Evolutionary conservation across 1,139 yeast genomes (phyloP).

Genomic region (Hansenula anomala): DNA sequence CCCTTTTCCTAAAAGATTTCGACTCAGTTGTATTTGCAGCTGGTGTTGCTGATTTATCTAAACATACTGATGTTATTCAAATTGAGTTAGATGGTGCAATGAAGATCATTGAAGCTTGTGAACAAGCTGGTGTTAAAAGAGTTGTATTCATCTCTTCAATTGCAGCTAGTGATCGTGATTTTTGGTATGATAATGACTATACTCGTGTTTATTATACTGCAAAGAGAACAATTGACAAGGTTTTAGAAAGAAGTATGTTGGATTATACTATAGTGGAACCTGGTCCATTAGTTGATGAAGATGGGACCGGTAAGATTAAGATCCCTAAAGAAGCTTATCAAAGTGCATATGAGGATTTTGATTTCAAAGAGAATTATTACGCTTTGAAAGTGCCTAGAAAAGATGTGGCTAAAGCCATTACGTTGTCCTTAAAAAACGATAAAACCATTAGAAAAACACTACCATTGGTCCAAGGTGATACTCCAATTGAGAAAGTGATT

Average conservation of each 20-base stretch:
- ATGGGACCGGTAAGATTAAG: constrained; percentile 35
- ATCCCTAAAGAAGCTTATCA: constrained; percentile 11
- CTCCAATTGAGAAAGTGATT: constrained; percentile 24
- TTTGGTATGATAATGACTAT: constrained; percentile 21
- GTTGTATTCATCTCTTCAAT: constrained; percentile 42
- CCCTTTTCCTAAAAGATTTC: constrained; percentile 32
- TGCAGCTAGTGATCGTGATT: constrained; percentile 35
- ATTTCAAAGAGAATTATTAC: constrained; percentile 5
- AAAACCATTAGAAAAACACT: constrained; percentile 26
- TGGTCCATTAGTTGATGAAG: constrained; percentile 34
- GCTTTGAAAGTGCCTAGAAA: constrained; percentile 17
- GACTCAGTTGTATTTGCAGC: constrained; percentile 47
- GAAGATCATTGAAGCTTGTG: constrained; percentile 44
- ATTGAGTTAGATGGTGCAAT: constrained; percentile 49
- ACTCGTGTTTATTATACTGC: constrained; percentile 42
- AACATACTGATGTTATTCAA: constrained; percentile 31
- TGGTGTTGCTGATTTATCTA: constrained; percentile 37
- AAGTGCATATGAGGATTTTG: constrained; percentile 8
- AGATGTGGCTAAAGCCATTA: constrained; percentile 25
- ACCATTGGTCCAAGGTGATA: constrained; percentile 29
- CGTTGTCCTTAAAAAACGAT: constrained; percentile 19
- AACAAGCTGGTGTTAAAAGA: constrained; percentile 34
- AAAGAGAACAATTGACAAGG: constrained; percentile 51
- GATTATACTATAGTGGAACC: constrained; percentile 55
- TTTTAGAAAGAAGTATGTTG: constrained; percentile 34